A percentile compares a stretch with the other conserved stretches of the same genome.
Evolutionary conservation across 1,284 basidiomycete species (phyloP).

Genomic region (Ceratobasidium sp.): DNA sequence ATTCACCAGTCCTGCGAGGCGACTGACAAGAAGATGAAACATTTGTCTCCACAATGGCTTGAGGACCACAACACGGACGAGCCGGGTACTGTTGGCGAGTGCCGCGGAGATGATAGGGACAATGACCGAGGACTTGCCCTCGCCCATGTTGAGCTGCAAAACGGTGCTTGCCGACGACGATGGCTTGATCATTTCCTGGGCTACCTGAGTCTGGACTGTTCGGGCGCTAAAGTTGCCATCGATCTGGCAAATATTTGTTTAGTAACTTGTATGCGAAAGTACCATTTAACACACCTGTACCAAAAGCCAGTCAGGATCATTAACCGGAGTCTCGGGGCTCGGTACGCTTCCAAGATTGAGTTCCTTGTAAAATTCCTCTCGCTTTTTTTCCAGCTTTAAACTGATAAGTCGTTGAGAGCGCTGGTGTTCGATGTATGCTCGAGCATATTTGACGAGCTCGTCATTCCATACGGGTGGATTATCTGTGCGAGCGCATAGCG

Average conservation of each 20-base stretch:
- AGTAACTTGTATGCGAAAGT: background rate
- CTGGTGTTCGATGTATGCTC: slow-evolving; percentile 23
- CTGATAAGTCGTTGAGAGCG: slow-evolving; percentile 25
- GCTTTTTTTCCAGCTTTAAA: background rate
- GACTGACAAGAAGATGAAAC: slow-evolving; percentile 64
- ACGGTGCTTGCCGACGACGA: slow-evolving; percentile 56
- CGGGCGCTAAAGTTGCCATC: slow-evolving; percentile 63
- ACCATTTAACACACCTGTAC: slow-evolving; percentile 15
- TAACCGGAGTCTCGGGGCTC: background rate
- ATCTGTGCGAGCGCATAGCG: background rate
- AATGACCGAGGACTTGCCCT: slow-evolving; percentile 69
- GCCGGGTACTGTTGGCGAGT: slow-evolving; percentile 61
- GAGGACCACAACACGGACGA: slow-evolving; percentile 66
- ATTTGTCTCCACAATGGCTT: slow-evolving; percentile 63
- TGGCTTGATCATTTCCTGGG: slow-evolving; percentile 65
- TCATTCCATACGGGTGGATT: background rate
- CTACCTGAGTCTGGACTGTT: slow-evolving; percentile 60
- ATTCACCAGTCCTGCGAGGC: slow-evolving; percentile 63
- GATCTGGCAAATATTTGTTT: slow-evolving; percentile 55
- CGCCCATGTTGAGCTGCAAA: slow-evolving; percentile 71
- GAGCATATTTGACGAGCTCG: slow-evolving; percentile 26
- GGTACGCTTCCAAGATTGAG: background rate
- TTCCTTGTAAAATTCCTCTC: slow-evolving; percentile 34
- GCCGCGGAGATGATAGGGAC: slow-evolving; percentile 61
- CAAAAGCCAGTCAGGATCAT: slow-evolving; percentile 28